A percentile compares a stretch with the other conserved stretches of the same genome.
These are phyloP conservation scores for Marasmius tenuissimus DNA, from an alignment of 1,284 basidiomycete genomes.

Conservation along the genomic window DNA sequence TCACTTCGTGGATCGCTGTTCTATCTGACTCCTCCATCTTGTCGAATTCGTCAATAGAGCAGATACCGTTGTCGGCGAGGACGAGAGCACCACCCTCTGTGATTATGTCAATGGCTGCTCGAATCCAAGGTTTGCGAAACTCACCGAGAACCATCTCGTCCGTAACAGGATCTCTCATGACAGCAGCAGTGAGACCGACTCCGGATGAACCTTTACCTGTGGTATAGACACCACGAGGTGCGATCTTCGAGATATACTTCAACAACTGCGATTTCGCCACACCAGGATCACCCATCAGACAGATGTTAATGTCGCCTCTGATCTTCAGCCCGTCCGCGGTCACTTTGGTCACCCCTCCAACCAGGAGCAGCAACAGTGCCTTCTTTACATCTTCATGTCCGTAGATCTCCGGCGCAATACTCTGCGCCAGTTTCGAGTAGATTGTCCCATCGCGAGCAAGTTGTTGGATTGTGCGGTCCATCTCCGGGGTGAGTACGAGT, in stretches of 20 bases:
- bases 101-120: slow-evolving; percentile 8
- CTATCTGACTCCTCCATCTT: slow-evolving; percentile 99
- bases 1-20: slow-evolving; percentile 99
- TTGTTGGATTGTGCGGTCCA: slow-evolving; percentile 69
- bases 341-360: slow-evolving; percentile 94
- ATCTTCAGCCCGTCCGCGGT: slow-evolving; percentile 99
- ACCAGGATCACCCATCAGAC: slow-evolving; percentile 99
- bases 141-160: slow-evolving; percentile 98
- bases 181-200: slow-evolving; percentile 97
- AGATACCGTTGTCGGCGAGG: slow-evolving; percentile 98
- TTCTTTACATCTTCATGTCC: slow-evolving; percentile 99
- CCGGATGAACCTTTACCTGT: slow-evolving; percentile 98
- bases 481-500: slow-evolving; percentile 90
- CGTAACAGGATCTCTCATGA: slow-evolving; percentile 98
- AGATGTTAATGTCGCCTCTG: slow-evolving; percentile 96
- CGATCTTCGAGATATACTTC: slow-evolving; percentile 98
- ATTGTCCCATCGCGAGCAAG: slow-evolving; percentile 78
- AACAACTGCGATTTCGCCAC: slow-evolving; percentile 98
- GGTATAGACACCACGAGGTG: slow-evolving; percentile 96
- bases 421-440: slow-evolving; percentile 82
- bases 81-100: slow-evolving; percentile 98
- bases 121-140: slow-evolving; percentile 27
- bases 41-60: slow-evolving; percentile 99
- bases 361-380: slow-evolving; percentile 89
- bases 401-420: slow-evolving; percentile 98